Evolutionary conservation across 768 basidiomycete genomes (phyloP).

Genomic region (Trametes maxima): DNA sequence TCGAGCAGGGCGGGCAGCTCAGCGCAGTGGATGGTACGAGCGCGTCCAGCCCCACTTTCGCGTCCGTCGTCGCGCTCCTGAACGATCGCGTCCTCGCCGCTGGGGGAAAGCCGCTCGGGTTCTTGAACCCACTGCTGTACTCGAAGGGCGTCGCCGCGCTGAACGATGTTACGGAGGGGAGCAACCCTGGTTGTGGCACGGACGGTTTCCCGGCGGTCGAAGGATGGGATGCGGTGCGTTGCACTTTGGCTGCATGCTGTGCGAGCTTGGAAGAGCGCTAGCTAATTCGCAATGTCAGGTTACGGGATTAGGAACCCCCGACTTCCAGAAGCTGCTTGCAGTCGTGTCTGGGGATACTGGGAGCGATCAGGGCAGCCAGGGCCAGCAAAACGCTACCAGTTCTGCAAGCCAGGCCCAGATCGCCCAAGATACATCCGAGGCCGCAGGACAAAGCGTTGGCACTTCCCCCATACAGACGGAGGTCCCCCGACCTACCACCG

Average conservation of each 20-base stretch:
- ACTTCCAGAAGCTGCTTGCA: constrained; percentile 22
- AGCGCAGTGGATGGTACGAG: constrained; percentile 35
- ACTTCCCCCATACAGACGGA: neutral
- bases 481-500: neutral
- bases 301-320: constrained; percentile 33
- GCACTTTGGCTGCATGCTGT: neutral
- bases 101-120: constrained; percentile 36
- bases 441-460: neutral
- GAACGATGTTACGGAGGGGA: constrained; percentile 32
- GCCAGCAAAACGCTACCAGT: neutral
- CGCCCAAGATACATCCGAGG: neutral
- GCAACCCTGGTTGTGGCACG: constrained; percentile 33
- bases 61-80: constrained; percentile 37
- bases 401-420: neutral
- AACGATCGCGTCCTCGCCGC: constrained; percentile 37
- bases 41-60: constrained; percentile 39
- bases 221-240: constrained; percentile 38
- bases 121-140: constrained; percentile 34
- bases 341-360: neutral
- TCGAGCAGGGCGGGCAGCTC: constrained; percentile 33
- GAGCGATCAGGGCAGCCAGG: neutral
- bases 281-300: constrained; percentile 8
- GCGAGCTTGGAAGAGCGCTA: neutral
- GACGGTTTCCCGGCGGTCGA: constrained; percentile 36
- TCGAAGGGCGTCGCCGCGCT: constrained; percentile 25